Percentiles rank a stretch among this genome's conserved stretches.
Conservation (phyloP, 2,329 filamentous ascomycete genomes). For the Mollisia scopiformis region DNA sequence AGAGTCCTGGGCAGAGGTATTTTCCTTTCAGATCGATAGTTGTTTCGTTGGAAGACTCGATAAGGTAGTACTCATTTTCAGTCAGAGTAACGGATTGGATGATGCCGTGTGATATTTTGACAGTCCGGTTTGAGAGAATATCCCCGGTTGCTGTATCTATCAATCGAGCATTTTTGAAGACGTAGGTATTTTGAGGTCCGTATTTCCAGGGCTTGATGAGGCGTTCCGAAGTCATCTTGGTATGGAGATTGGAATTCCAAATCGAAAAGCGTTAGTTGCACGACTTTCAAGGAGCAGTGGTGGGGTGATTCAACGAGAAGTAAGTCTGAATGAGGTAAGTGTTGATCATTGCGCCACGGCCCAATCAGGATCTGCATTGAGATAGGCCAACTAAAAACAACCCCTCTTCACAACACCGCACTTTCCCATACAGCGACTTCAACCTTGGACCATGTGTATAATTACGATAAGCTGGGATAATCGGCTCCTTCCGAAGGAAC, state of each 20-base stretch:
- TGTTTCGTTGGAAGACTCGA: not conserved
- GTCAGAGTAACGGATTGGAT: not conserved
- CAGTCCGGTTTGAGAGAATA: slow-evolving; percentile 9
- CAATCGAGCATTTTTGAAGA: slow-evolving; percentile 47
- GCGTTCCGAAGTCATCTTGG: slow-evolving; percentile 1
- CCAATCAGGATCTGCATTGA: not conserved
- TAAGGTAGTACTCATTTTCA: not conserved
- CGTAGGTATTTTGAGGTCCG: not conserved
- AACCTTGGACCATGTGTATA: not conserved
- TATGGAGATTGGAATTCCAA: not conserved
- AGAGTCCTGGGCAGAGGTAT: slow-evolving; percentile 53
- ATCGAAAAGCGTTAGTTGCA: too few relatives aligned
- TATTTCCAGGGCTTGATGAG: slow-evolving; percentile 16
- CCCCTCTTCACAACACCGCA: not conserved
- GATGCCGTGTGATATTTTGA: slow-evolving; percentile 39
- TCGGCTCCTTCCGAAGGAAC: not conserved
- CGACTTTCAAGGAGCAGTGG: too few relatives aligned
- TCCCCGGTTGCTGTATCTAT: slow-evolving; percentile 40
- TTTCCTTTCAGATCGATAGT: slow-evolving; percentile 43
- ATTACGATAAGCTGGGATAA: not conserved
- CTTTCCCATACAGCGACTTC: not conserved
- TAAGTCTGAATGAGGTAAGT: not conserved
- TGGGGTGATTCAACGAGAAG: too few relatives aligned
- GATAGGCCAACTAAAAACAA: not conserved
- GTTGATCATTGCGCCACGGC: slow-evolving; percentile 5